phyloP scores from a whole-genome alignment of 257 asterid species.

The Scutellaria minor region DNA sequence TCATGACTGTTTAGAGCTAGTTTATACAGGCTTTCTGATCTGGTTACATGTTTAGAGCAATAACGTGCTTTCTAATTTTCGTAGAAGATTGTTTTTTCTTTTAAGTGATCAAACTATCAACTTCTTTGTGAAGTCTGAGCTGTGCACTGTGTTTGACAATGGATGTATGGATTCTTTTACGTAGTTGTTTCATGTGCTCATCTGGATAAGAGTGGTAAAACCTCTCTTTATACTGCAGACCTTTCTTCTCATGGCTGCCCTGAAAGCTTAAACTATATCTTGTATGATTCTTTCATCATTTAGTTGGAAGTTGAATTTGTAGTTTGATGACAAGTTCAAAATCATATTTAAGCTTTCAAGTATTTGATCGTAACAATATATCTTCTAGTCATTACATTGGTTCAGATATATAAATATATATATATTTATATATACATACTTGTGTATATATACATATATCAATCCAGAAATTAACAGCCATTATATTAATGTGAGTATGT shows the following conservation, averaged over 20 bases:
- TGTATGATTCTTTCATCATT: not conserved
- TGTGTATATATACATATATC: too few relatives aligned
- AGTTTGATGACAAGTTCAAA: not conserved
- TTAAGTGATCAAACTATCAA: not conserved
- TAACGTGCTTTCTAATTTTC: not conserved
- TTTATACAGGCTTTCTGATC: constrained; percentile 16
- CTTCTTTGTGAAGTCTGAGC: not conserved
- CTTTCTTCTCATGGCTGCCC: not conserved
- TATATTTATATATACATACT: too few relatives aligned
- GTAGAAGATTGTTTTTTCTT: not conserved
- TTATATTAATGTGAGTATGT: too few relatives aligned
- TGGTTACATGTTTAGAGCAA: not conserved
- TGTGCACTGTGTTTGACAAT: constrained; percentile 7
- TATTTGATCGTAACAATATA: too few relatives aligned
- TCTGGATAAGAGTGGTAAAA: not conserved
- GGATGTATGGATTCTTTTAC: not conserved
- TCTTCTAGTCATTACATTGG: too few relatives aligned
- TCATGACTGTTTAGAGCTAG: not conserved
- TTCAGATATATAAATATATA: too few relatives aligned
- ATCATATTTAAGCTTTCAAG: not conserved
- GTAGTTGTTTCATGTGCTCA: not conserved
- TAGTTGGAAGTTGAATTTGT: not conserved
- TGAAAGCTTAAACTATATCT: not conserved
- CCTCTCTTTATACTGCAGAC: not conserved
- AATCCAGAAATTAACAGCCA: too few relatives aligned